Evolutionary conservation across 257 asterid species (phyloP).

Genomic region (Capsicum chinense): DNA sequence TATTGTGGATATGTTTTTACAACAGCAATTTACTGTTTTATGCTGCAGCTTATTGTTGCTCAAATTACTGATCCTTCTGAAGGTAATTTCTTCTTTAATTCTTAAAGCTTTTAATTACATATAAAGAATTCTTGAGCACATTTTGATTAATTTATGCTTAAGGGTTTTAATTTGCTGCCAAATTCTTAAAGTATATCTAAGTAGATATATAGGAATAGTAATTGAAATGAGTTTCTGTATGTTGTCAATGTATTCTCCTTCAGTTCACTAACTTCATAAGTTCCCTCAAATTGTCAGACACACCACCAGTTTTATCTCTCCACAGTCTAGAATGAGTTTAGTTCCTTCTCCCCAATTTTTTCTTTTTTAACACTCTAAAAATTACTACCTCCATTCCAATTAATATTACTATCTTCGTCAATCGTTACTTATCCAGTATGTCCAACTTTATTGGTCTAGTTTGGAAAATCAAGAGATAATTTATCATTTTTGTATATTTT

Average conservation of each 20-base stretch:
- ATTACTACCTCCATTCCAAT: background rate
- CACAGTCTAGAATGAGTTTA: background rate
- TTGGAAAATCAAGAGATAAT: too few species aligned
- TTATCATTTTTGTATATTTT: too few species aligned
- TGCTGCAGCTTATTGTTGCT: conserved; percentile 23
- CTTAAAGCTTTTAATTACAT: too few species aligned
- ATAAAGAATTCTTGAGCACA: too few species aligned
- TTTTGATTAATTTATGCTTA: too few species aligned
- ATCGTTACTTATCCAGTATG: too few species aligned
- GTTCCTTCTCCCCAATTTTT: background rate
- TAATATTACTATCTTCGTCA: background rate
- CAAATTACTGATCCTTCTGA: conserved; percentile 40
- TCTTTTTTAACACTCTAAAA: too few species aligned
- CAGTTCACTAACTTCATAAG: too few species aligned
- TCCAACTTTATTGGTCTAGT: too few species aligned
- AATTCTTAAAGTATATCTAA: background rate
- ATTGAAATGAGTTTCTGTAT: too few species aligned
- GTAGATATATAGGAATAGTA: background rate
- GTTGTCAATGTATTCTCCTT: too few species aligned
- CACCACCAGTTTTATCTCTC: background rate
- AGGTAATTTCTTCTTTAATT: conserved; percentile 18
- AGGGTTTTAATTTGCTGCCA: background rate
- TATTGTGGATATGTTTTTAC: conserved; percentile 30
- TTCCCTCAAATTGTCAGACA: background rate
- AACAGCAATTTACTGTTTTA: conserved; percentile 22